These are phyloP conservation scores for Pistacia atlantica DNA, from an alignment of 345 rosid genomes.

Conservation along the genomic window DNA sequence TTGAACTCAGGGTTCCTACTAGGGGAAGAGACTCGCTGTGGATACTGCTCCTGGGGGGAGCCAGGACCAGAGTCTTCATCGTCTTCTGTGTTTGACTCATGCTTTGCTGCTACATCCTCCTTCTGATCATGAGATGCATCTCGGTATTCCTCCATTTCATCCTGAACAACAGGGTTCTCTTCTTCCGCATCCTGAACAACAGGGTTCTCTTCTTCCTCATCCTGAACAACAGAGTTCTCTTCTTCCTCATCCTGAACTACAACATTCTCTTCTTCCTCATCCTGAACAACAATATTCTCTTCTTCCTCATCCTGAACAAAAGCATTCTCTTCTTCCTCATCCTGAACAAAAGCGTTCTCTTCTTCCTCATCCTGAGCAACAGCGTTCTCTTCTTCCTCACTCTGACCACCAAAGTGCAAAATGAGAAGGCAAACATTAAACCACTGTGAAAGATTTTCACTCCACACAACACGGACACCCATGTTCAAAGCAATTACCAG, in stretches of 20 bases:
- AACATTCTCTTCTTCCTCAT: conserved; percentile 5
- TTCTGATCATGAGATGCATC: conserved; percentile 35
- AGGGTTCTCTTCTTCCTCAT: conserved; percentile 33
- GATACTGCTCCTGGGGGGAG: conserved; percentile 34
- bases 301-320: conserved; percentile 39
- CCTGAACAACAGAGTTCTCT: conserved; percentile 34
- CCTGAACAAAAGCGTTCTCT: conserved; percentile 35
- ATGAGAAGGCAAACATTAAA: conserved; percentile 4
- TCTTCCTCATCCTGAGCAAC: conserved; percentile 25
- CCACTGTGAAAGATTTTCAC: not conserved
- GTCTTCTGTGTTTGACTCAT: conserved; percentile 26
- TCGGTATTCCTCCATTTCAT: conserved; percentile 28
- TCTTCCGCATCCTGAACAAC: conserved; percentile 23
- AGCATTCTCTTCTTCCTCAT: conserved; percentile 27
- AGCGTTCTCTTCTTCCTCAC: conserved; percentile 17
- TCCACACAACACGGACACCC: not conserved
- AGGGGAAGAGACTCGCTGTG: conserved; percentile 40
- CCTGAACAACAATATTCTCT: conserved; percentile 11
- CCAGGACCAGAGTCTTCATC: conserved; percentile 36
- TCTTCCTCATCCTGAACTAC: conserved; percentile 24
- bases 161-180: conserved; percentile 33
- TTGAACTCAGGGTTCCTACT: conserved; percentile 34
- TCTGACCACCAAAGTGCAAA: not conserved
- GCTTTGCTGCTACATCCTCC: conserved; percentile 30
- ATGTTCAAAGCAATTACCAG: not conserved